These are phyloP conservation scores for Neonectria hederae DNA, from an alignment of 2,329 filamentous ascomycete genomes.

Conservation along the genomic window DNA sequence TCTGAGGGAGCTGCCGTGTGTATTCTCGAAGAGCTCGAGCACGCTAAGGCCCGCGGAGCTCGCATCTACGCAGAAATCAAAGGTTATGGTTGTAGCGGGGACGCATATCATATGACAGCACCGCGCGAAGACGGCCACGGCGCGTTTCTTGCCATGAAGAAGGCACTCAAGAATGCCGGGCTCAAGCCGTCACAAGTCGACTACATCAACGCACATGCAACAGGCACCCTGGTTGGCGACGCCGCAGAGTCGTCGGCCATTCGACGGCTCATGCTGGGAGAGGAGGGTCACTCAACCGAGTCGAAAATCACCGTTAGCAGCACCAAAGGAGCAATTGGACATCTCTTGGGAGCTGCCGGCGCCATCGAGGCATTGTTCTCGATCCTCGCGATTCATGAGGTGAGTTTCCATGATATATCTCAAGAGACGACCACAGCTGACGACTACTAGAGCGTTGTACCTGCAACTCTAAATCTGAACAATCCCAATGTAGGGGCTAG, in stretches of 20 bases:
- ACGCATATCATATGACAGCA: slow-evolving; percentile 94
- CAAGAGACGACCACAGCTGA: slow-evolving; percentile 17
- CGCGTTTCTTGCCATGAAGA: slow-evolving; percentile 85
- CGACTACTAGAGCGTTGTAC: slow-evolving; percentile 73
- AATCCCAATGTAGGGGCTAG: slow-evolving; percentile 72
- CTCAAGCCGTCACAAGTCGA: slow-evolving; percentile 77
- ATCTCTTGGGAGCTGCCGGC: slow-evolving; percentile 90
- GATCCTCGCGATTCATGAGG: slow-evolving; percentile 80
- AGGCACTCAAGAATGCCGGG: slow-evolving; percentile 77
- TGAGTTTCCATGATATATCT: slow-evolving; percentile 53
- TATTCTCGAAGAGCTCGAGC: slow-evolving; percentile 88
- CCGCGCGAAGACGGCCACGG: slow-evolving; percentile 85
- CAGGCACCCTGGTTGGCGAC: slow-evolving; percentile 86
- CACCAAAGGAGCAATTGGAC: slow-evolving; percentile 92
- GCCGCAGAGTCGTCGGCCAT: slow-evolving; percentile 88
- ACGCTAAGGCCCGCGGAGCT: slow-evolving; percentile 82
- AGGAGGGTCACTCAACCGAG: slow-evolving; percentile 70
- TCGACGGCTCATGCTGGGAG: slow-evolving; percentile 76
- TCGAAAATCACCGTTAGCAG: slow-evolving; percentile 84
- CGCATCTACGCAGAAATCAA: slow-evolving; percentile 87
- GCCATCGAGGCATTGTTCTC: slow-evolving; percentile 90
- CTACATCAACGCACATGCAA: slow-evolving; percentile 97
- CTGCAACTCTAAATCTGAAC: slow-evolving; percentile 86
- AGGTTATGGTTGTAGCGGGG: slow-evolving; percentile 90
- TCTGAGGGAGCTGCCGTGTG: slow-evolving; percentile 90